Evolutionary conservation across 2,329 filamentous ascomycete genomes (phyloP).

Genomic region (Fusarium pilosicola): DNA sequence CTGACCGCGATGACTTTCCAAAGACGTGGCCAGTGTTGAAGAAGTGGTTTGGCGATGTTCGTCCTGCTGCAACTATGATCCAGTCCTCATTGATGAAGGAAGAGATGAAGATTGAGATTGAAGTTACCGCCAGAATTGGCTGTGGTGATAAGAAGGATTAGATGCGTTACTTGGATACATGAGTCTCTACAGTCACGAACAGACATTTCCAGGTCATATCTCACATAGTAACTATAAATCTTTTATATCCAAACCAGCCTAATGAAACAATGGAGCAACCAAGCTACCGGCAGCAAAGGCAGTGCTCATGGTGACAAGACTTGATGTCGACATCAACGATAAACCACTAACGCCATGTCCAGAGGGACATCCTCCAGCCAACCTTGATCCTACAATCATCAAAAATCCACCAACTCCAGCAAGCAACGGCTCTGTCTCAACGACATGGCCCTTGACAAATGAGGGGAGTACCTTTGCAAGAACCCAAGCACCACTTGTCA

Average conservation of each 20-base stretch:
- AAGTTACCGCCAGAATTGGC: constrained; percentile 53
- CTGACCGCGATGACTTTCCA: constrained; percentile 58
- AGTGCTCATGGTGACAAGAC: constrained; percentile 67
- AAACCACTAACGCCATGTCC: constrained; percentile 76
- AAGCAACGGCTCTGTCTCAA: constrained; percentile 50
- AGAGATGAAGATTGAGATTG: constrained; percentile 57
- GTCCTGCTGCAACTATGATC: constrained; percentile 65
- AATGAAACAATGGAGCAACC: constrained; percentile 45
- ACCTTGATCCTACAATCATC: constrained; percentile 68
- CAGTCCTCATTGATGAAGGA: constrained; percentile 62
- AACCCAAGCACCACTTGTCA: constrained; percentile 58
- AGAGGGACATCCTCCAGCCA: constrained; percentile 74
- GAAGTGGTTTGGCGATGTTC: constrained; percentile 60
- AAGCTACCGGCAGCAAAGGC: constrained; percentile 64
- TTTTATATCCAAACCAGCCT: not conserved
- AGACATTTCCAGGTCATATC: not conserved
- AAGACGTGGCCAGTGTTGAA: constrained; percentile 61
- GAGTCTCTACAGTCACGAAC: not conserved
- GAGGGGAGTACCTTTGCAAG: constrained; percentile 49
- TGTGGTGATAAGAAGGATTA: constrained; percentile 18
- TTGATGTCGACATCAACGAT: constrained; percentile 69
- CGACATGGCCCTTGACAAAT: constrained; percentile 38
- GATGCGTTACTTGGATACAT: not conserved
- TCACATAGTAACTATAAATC: not conserved
- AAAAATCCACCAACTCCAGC: constrained; percentile 64